phyloP scores from a whole-genome alignment of 805 yeast species.

The Ogataea minuta region DNA sequence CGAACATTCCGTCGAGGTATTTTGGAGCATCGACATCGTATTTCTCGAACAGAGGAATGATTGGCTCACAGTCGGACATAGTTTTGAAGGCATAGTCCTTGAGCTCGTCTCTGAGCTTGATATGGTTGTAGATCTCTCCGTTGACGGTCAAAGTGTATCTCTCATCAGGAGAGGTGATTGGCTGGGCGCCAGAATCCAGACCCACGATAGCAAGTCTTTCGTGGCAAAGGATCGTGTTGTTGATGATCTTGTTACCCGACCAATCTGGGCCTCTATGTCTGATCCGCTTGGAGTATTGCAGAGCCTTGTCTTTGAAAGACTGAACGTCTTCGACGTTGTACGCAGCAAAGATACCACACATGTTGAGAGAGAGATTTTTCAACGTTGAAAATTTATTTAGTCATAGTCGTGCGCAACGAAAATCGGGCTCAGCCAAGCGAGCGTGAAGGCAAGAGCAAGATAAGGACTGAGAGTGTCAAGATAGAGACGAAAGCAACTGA shows the following conservation, averaged over 20 bases:
- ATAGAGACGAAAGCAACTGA: too few species aligned
- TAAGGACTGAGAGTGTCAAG: too few species aligned
- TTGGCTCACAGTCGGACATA: slow-evolving; percentile 94
- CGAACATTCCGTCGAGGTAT: slow-evolving; percentile 96
- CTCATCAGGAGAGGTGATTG: slow-evolving; percentile 79
- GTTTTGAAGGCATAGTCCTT: slow-evolving; percentile 77
- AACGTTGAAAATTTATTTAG: slow-evolving; percentile 7
- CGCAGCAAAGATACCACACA: slow-evolving; percentile 99
- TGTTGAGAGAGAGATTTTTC: slow-evolving; percentile 30
- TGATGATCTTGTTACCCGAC: slow-evolving; percentile 84
- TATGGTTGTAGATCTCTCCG: slow-evolving; percentile 98
- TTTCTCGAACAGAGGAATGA: slow-evolving; percentile 87
- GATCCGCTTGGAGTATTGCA: slow-evolving; percentile 86
- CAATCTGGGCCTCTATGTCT: slow-evolving; percentile 99
- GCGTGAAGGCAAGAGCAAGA: too few species aligned
- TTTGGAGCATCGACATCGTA: slow-evolving; percentile 90
- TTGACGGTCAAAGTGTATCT: slow-evolving; percentile 78
- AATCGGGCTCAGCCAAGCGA: too few species aligned
- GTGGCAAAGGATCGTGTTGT: slow-evolving; percentile 82
- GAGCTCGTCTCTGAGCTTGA: slow-evolving; percentile 75
- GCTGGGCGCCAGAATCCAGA: slow-evolving; percentile 97
- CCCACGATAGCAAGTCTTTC: slow-evolving; percentile 98
- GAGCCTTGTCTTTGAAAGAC: slow-evolving; percentile 80
- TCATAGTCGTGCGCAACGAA: slow-evolving; percentile 8
- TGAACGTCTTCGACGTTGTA: slow-evolving; percentile 78